Base-by-base conservation (phyloP, 2,329 filamentous ascomycete genomes). In the Pseudogymnoascus sp. region DNA sequence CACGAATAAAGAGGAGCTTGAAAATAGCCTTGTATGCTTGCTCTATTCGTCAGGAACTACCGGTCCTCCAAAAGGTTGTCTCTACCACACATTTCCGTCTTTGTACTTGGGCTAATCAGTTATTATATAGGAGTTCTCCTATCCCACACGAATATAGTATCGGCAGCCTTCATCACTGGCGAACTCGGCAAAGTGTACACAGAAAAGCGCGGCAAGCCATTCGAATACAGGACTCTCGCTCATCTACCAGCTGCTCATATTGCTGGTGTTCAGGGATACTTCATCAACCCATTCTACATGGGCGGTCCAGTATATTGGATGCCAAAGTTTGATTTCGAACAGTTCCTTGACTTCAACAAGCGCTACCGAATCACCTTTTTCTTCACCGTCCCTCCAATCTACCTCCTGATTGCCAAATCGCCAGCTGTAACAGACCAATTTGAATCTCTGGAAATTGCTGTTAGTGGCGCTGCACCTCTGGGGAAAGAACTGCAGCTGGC, bases 11-110 rank as follows among this genome's bases (percentile, higher is more conserved):
- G 78, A 77, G 0, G 71, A 75, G 0, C 74, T 80, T 41, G 74
- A 82, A 2, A 76, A 78, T 61, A 72, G 74, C 14, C 77, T 78
- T 2, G 81, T 84, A 0, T 83, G 88, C 62, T 79, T 94, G 63
- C 93, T 94, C 71, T 94, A 93, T 74, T 88, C 84, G 64, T 86
- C 81, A 11, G 87, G 90, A 4, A 95, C 90, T 0, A 94, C 90
- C 0, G 90, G 90, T 5, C 79, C 90, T 3, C 89, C 90, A 9
- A 95, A 94, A 71, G 90, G 47, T 54, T 20, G 2, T 32, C 9
- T 20, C 9, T 1, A 5, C 5, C 11, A 32, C 3, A 32, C 14
- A 32, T 20, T 4, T 22, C n/a, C 28, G 1, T 14, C 2, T 18
- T 12, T 2, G 57, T 4, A 63, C 62, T 2, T 63, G 62, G 3